Evolutionary conservation across 163 green algal genomes (phyloP).

Genomic region (Chloromonas sp.): DNA sequence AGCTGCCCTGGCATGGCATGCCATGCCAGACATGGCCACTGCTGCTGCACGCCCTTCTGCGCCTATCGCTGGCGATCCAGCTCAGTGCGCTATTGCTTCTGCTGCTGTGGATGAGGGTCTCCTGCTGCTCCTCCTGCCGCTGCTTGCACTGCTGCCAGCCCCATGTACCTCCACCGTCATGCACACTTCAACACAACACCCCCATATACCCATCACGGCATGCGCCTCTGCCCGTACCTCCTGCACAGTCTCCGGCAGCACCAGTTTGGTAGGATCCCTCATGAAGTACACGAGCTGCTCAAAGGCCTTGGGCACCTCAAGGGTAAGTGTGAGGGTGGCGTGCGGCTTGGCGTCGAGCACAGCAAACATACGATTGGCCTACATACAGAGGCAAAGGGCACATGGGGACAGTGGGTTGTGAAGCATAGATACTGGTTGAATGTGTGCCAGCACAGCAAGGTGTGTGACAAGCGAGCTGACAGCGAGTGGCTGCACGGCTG

Average conservation of each 20-base stretch:
- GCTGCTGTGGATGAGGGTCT: background rate
- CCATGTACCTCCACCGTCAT: background rate
- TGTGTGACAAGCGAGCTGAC: background rate
- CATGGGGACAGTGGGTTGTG: slow-evolving; percentile 6
- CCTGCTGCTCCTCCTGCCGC: background rate
- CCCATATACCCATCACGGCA: background rate
- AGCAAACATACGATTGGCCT: slow-evolving; percentile 30
- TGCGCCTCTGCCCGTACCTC: slow-evolving; percentile 1
- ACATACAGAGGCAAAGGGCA: background rate
- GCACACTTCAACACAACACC: background rate
- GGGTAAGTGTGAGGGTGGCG: slow-evolving; percentile 26
- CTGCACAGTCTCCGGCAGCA: slow-evolving; percentile 54
- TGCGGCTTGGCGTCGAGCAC: slow-evolving; percentile 18
- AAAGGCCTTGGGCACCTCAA: slow-evolving; percentile 40
- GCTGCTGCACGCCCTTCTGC: too few species aligned
- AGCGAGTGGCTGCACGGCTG: background rate
- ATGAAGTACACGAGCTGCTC: slow-evolving; percentile 57
- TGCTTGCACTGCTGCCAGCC: slow-evolving; percentile 7
- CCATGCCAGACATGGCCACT: too few species aligned
- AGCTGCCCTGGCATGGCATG: too few species aligned
- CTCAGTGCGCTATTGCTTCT: background rate
- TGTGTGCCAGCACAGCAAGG: background rate
- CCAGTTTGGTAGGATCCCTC: slow-evolving; percentile 47
- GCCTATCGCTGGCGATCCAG: too few species aligned
- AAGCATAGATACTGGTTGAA: background rate